phyloP scores from a whole-genome alignment of 345 rosid genomes.

The Syzygium jambos region DNA sequence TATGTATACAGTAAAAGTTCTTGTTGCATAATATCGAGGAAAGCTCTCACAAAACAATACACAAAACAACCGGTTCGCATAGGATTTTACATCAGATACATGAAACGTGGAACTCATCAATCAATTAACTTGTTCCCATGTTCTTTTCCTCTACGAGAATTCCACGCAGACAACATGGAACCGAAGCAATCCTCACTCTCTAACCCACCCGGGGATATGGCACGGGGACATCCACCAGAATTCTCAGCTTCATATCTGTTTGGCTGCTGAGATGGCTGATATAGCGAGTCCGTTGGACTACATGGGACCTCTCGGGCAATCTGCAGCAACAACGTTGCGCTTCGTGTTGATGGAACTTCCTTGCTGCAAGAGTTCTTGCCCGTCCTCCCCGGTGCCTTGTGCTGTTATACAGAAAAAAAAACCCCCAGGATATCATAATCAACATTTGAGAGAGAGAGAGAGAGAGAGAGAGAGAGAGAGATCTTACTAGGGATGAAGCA shows the following conservation, averaged over 20 bases:
- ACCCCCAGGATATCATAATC: background rate
- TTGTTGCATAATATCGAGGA: background rate
- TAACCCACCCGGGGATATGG: background rate
- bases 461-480: background rate
- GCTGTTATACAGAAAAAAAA: background rate
- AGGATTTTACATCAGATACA: background rate
- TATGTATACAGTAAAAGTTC: background rate
- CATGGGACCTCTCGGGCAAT: background rate
- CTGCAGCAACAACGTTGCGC: background rate
- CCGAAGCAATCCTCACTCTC: background rate
- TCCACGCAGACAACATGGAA: background rate
- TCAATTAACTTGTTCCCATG: background rate
- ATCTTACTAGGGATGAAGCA: background rate
- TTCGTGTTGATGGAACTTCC: background rate
- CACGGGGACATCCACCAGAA: background rate
- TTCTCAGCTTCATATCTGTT: background rate
- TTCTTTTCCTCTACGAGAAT: background rate
- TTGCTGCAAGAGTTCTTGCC: background rate
- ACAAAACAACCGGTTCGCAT: background rate
- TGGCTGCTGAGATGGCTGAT: background rate
- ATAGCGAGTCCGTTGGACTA: background rate
- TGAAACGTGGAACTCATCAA: background rate
- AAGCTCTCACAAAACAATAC: background rate
- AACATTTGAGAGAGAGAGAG: background rate
- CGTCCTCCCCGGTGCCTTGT: background rate